Conservation (phyloP, 495 filamentous ascomycete genomes). For the Melanomma pulvis-pyrius region DNA sequence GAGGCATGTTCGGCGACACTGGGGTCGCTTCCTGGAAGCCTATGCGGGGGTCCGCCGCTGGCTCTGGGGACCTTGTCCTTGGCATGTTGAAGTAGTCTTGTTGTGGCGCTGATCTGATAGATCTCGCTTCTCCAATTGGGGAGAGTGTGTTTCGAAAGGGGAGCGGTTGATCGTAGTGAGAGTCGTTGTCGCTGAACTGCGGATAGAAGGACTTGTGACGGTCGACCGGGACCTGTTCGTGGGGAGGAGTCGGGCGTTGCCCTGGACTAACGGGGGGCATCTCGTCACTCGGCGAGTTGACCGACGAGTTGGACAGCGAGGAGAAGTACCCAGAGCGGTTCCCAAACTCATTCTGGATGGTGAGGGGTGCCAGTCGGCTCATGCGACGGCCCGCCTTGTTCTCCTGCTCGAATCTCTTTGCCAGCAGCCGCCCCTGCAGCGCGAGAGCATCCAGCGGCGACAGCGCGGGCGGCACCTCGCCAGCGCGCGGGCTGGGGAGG, state of each 20-base stretch:
- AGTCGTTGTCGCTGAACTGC: conserved; percentile 23
- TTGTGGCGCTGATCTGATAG: conserved; percentile 27
- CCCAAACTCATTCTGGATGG: conserved; percentile 74
- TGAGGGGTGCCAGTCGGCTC: conserved; percentile 80
- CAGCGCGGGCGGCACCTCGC: conserved; percentile 86
- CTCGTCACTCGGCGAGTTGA: conserved; percentile 41
- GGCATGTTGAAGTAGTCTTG: conserved; percentile 51
- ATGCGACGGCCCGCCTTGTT: conserved; percentile 68
- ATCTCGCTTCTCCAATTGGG: conserved; percentile 39
- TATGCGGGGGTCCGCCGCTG: conserved; percentile 40
- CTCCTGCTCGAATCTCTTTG: conserved; percentile 82
- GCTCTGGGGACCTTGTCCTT: conserved; percentile 56
- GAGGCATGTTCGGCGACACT: conserved; percentile 36
- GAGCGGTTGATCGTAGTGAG: conserved; percentile 24
- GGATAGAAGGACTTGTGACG: conserved; percentile 36
- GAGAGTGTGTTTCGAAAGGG: conserved; percentile 32
- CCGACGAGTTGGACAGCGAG: conserved; percentile 52
- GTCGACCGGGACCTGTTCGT: conserved; percentile 24
- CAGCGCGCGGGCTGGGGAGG: conserved; percentile 50
- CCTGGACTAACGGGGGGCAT: conserved; percentile 36
- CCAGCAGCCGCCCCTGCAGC: conserved; percentile 80
- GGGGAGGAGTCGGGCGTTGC: conserved; percentile 14
- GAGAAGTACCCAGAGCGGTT: conserved; percentile 76
- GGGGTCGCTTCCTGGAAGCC: conserved; percentile 34
- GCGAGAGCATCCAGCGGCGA: conserved; percentile 95